A percentile compares a stretch with the other conserved stretches of the same genome.
Conservation (phyloP, 306 rosid species). For the Rosa multiflora region DNA sequence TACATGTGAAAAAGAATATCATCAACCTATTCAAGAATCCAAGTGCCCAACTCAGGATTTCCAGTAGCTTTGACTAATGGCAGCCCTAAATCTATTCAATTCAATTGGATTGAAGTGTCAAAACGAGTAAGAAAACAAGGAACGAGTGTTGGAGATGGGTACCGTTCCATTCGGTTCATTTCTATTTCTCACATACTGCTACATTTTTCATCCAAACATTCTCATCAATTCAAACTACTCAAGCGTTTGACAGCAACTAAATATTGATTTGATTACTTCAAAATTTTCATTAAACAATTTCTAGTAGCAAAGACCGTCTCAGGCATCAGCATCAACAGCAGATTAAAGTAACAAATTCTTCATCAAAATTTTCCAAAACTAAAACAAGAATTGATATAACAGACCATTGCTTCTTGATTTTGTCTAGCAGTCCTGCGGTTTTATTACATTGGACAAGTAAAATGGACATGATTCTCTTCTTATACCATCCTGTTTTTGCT, state of each 20-base stretch:
- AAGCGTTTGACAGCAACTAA: background rate
- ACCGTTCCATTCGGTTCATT: background rate
- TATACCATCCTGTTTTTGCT: background rate
- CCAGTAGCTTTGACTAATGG: background rate
- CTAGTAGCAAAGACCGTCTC: background rate
- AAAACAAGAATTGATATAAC: no score
- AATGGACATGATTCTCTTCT: background rate
- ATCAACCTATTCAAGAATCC: background rate
- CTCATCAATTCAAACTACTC: background rate
- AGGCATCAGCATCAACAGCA: background rate
- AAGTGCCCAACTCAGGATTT: background rate
- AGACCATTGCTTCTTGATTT: no score
- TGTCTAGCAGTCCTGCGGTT: background rate
- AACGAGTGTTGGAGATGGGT: background rate
- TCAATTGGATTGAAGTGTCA: background rate
- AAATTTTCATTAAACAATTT: background rate
- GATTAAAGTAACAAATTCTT: background rate
- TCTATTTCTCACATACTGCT: background rate
- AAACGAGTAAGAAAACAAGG: background rate
- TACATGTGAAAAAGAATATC: background rate
- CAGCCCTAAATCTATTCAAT: background rate
- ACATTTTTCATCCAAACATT: background rate
- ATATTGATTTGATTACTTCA: background rate
- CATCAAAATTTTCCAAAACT: background rate
- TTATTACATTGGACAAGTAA: background rate